Evolutionary conservation across 805 yeast species (phyloP).

Genomic region (Soucietia sequanensis): DNA sequence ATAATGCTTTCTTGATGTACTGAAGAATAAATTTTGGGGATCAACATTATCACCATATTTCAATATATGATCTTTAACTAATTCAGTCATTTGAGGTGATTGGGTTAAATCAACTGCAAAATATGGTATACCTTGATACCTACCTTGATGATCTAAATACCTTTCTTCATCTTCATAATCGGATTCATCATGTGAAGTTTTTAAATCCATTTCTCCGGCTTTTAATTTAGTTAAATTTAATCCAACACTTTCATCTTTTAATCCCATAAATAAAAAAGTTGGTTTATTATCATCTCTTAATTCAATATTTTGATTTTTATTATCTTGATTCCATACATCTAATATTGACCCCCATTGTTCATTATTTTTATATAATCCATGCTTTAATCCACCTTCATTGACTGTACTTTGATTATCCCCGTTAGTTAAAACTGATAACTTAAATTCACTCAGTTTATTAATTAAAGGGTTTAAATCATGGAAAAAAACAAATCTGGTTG

Average conservation of each 20-base stretch:
- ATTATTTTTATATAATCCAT: constrained; percentile 19
- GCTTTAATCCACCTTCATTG: constrained; percentile 11
- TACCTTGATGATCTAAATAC: constrained; percentile 42
- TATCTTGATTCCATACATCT: constrained; percentile 29
- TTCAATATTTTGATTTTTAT: constrained; percentile 35
- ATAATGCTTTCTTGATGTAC: constrained; percentile 35
- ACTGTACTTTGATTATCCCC: constrained; percentile 30
- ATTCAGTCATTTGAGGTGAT: constrained; percentile 38
- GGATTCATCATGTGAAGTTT: background rate
- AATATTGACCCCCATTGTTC: constrained; percentile 14
- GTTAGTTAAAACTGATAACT: constrained; percentile 34
- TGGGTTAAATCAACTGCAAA: constrained; percentile 59
- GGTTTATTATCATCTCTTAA: constrained; percentile 39
- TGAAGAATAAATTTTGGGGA: constrained; percentile 22
- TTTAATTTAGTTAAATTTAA: constrained; percentile 29
- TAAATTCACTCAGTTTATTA: constrained; percentile 25
- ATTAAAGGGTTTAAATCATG: constrained; percentile 29
- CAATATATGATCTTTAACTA: constrained; percentile 22
- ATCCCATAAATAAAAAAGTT: constrained; percentile 43
- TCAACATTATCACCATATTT: constrained; percentile 9
- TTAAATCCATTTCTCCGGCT: constrained; percentile 14
- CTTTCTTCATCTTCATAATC: constrained; percentile 19
- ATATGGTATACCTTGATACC: constrained; percentile 61
- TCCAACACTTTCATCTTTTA: constrained; percentile 46
- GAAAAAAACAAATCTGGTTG: constrained; percentile 51